Evolutionary conservation across 2,329 filamentous ascomycete genomes (phyloP).

Genomic region (Alternaria gansuensis): DNA sequence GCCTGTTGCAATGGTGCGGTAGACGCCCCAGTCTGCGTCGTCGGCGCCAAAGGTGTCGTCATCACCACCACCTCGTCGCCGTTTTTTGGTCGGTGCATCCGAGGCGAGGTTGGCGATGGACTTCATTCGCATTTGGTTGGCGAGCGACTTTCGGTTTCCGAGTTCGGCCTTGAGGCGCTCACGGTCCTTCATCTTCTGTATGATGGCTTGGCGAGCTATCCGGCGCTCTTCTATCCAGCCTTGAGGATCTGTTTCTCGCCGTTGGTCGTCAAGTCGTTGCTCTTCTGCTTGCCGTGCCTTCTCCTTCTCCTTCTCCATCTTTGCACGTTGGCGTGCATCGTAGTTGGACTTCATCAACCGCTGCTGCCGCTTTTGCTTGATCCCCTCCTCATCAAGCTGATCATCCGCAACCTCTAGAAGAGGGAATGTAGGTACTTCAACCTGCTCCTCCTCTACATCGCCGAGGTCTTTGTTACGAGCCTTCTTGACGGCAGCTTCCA

Average conservation of each 20-base stretch:
- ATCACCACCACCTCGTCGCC: slow-evolving; percentile 83
- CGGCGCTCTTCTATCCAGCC: slow-evolving; percentile 86
- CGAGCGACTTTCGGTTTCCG: slow-evolving; percentile 94
- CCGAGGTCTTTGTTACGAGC: slow-evolving; percentile 94
- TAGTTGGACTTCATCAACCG: slow-evolving; percentile 93
- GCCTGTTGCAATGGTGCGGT: slow-evolving; percentile 88
- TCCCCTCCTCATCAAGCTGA: slow-evolving; percentile 85
- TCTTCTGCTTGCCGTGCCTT: slow-evolving; percentile 85
- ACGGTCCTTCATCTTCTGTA: slow-evolving; percentile 88
- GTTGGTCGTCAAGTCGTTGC: slow-evolving; percentile 82
- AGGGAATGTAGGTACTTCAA: slow-evolving; percentile 84
- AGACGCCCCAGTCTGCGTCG: slow-evolving; percentile 98
- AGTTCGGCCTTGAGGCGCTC: slow-evolving; percentile 93
- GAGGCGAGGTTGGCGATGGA: slow-evolving; percentile 94
- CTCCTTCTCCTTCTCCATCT: slow-evolving; percentile 93
- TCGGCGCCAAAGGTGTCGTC: slow-evolving; percentile 97
- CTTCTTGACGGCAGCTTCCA: slow-evolving; percentile 89
- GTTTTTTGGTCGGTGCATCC: slow-evolving; percentile 82
- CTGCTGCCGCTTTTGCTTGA: slow-evolving; percentile 94
- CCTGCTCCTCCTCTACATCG: slow-evolving; percentile 77
- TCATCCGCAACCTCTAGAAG: slow-evolving; percentile 90
- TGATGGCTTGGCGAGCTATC: slow-evolving; percentile 73
- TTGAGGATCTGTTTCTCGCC: slow-evolving; percentile 83
- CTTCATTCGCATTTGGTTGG: slow-evolving; percentile 98
- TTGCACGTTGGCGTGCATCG: slow-evolving; percentile 90